Percentiles rank a stretch among this genome's conserved stretches.
These are phyloP conservation scores for Aspergillus tanneri DNA, from an alignment of 2,329 filamentous ascomycete genomes.

Conservation along the genomic window DNA sequence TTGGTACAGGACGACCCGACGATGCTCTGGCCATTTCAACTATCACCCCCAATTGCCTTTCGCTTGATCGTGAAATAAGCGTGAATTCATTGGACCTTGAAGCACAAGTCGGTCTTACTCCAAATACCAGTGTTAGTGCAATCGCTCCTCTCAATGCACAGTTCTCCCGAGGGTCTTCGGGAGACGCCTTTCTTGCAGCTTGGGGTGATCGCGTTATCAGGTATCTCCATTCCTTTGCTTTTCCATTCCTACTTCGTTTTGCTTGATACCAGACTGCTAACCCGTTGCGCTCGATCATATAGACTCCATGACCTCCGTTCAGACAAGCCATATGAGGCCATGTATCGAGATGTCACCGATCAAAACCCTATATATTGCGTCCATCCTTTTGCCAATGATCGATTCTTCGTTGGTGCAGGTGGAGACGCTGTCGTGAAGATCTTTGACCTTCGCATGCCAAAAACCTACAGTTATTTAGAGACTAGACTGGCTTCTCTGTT, in stretches of 20 bases:
- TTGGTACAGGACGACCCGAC: slow-evolving; percentile 48
- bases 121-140: slow-evolving; percentile 33
- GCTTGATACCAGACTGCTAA: slow-evolving; percentile 2
- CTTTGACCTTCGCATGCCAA: slow-evolving; percentile 59
- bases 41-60: slow-evolving; percentile 48
- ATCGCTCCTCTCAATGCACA: slow-evolving; percentile 38
- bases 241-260: background rate
- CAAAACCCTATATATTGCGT: slow-evolving; percentile 60
- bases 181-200: slow-evolving; percentile 58
- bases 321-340: slow-evolving; percentile 46
- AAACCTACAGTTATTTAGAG: slow-evolving; percentile 34
- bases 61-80: slow-evolving; percentile 35
- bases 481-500: no score
- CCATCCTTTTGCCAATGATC: slow-evolving; percentile 55
- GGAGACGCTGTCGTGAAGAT: slow-evolving; percentile 61
- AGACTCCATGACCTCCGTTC: slow-evolving; percentile 63
- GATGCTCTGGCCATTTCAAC: slow-evolving; percentile 52
- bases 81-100: slow-evolving; percentile 37
- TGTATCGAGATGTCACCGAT: slow-evolving; percentile 58
- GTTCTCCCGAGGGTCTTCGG: slow-evolving; percentile 29
- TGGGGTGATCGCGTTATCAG: slow-evolving; percentile 57
- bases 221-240: slow-evolving; percentile 22
- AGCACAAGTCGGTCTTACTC: slow-evolving; percentile 20
- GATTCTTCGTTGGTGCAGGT: slow-evolving; percentile 57
- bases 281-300: background rate